Percentiles rank a stretch among this genome's conserved stretches.
Evolutionary conservation across 352 stramenopile species (phyloP).

Genomic region (Phytophthora lateralis): DNA sequence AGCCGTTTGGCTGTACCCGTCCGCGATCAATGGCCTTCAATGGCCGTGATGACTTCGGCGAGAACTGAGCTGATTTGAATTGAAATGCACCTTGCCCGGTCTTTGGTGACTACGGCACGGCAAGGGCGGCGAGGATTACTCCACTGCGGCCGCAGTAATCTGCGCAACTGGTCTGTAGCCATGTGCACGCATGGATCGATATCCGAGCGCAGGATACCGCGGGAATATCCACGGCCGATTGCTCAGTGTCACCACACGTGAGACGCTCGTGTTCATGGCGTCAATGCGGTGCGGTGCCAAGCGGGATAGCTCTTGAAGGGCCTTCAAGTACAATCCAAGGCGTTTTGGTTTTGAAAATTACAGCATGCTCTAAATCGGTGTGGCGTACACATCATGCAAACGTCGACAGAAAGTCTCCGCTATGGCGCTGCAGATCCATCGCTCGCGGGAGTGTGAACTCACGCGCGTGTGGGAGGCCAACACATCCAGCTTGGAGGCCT

Average conservation of each 20-base stretch:
- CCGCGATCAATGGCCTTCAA: neutral
- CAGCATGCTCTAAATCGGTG: too few species aligned
- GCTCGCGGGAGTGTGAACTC: slow-evolving; percentile 37
- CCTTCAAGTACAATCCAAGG: too few species aligned
- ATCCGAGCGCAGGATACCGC: too few species aligned
- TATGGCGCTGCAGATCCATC: slow-evolving; percentile 39
- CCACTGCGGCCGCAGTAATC: neutral
- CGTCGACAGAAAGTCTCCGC: neutral
- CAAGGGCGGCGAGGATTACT: slow-evolving; percentile 15
- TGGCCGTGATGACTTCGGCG: too few species aligned
- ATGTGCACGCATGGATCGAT: neutral
- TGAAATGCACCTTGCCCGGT: neutral
- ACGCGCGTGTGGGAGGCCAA: slow-evolving; percentile 39
- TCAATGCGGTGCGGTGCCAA: too few species aligned
- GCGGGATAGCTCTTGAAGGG: too few species aligned
- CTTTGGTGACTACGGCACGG: slow-evolving; percentile 2
- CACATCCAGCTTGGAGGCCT: slow-evolving; percentile 17
- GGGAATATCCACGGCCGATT: slow-evolving; percentile 1
- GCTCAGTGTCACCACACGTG: neutral
- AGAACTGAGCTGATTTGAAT: slow-evolving; percentile 13
- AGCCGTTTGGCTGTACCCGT: neutral
- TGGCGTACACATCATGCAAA: too few species aligned
- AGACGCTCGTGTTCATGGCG: too few species aligned
- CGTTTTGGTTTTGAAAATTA: too few species aligned
- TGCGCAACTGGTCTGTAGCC: neutral